Base-by-base conservation (phyloP, 2,329 filamentous ascomycete genomes). In the Stagonosporopsis tanaceti region DNA sequence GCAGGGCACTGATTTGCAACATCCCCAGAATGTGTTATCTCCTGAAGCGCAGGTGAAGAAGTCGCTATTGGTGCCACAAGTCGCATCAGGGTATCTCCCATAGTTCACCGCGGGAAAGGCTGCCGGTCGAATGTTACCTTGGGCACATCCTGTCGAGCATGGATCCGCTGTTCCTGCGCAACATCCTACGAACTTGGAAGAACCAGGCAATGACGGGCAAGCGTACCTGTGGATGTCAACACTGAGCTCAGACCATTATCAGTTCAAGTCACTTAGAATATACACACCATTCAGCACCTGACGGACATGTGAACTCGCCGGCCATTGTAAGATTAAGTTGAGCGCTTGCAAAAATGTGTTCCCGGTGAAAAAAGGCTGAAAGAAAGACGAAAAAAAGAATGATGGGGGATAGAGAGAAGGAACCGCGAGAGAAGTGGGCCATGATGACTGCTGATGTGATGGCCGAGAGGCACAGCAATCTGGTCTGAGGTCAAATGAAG, bases 121-220 rank as follows among this genome's bases (percentile, higher is more conserved):
- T 12, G 66, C 72, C 8, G 69, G 28, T 14, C 65, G 65, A 22
- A 80, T 55, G 53, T 73, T 67, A 11, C 68, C 72, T 54, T 67
- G 62, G 2, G 71, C 62, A 48, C 78, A 79, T 20, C 75, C 75
- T n/a, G 66, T 71, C 3, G 65, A 45, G 59, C 78, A 80, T 6
- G 77, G 74, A 35, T 79, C 68, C 5, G 58, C 41, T 1, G 17
- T 30, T n/a, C 27, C 52, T 9, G 59, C 61, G 61, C 79, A 80
- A 62, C 78, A 80, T 6, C 78, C 78, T 22, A 80, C 68, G 42
- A 80, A 81, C 4, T 65, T 68, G 15, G 51, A 48, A n/a, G 47
- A 54, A 3, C 22, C 22, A 1, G 70, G 62, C 11, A 64, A 55
- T 8, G 37, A 46, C n/a, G 53, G 50, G 38, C 70, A 73, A 6